Base-by-base conservation (phyloP, 2,329 filamentous ascomycete genomes). In the Penicillium sp. region DNA sequence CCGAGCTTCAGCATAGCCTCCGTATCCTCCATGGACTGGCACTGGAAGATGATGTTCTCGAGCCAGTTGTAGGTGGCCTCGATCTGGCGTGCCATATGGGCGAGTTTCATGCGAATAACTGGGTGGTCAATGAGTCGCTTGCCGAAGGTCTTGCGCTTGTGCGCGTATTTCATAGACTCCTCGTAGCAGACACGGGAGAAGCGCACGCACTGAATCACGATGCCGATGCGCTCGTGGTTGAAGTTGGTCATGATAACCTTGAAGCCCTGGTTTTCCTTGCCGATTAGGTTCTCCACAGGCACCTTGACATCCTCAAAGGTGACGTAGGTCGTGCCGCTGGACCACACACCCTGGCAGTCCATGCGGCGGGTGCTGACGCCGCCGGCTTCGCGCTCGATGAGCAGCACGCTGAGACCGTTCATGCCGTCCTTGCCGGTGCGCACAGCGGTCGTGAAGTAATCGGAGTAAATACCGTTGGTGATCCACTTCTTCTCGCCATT, bases 401-500 rank as follows among this genome's bases (percentile, higher is more conserved):
- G 84, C 45, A 98, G 81, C 45, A 97, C 79, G 28, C 83, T 88
- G 54, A 98, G 79, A 53, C 93, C 93, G 65, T 91, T 90, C 90
- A 96, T 97, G 59, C 93, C 93, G 22, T 81, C 76, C 31, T 83
- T 85, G 56, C 86, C 89, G 6, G 93, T 98, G 53, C 93, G 85
- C 34, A 98, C 93, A 24, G 91, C 93, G 13, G 88, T 94, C 48
- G 93, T 97, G 77, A 97, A 97, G 76, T 97, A 98, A 71, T 98
- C 93, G 55, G 78, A 81, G 88, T 89, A 96, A 64, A 96, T 82
- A 64, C 93, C 93, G 73, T 98, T 98, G 64, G 91, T 97, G 71
- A 97, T 97, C 91, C 93, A 97, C 76, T 98, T 98, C 85, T 98
- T 97, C 81, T 96, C 91, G 48, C 93, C 93, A 66, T 97, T 98